Conservation (phyloP, 2,329 filamentous ascomycete species). For the Xylariaceae sp. region DNA sequence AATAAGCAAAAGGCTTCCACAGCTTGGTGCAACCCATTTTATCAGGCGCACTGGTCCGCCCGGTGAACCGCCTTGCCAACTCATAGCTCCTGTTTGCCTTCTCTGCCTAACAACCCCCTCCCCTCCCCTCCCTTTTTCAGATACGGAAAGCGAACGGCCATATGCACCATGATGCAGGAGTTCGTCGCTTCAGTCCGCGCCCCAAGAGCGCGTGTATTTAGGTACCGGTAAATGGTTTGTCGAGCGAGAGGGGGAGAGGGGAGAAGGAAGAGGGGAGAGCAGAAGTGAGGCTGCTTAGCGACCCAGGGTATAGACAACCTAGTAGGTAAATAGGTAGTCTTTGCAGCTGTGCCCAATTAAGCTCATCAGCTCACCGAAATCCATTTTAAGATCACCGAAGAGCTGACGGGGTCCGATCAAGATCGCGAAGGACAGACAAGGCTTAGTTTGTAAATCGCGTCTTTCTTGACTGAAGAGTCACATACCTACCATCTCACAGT, state of each 20-base stretch:
- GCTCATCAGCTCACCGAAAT: constrained; percentile 18
- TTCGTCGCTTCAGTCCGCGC: constrained; percentile 17
- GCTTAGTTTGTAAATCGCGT: constrained; percentile 11
- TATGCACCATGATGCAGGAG: constrained; percentile 9
- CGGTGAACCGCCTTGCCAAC: constrained; percentile 26
- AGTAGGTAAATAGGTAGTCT: not conserved
- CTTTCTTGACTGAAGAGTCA: constrained; percentile 5
- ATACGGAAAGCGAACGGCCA: not conserved
- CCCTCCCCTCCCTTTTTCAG: constrained; percentile 4
- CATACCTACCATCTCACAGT: not conserved
- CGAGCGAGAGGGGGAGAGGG: not conserved
- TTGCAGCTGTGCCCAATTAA: constrained; percentile 15
- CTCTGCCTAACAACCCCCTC: constrained; percentile 17
- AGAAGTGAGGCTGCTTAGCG: constrained; percentile 1
- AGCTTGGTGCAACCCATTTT: not conserved
- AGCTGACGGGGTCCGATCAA: constrained; percentile 11
- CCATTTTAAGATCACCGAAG: constrained; percentile 14
- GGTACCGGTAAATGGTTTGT: not conserved
- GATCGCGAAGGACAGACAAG: constrained; percentile 7
- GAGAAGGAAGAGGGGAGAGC: not conserved
- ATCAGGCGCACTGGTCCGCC: constrained; percentile 22
- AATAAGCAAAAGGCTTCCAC: constrained; percentile 10
- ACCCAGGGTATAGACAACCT: no score
- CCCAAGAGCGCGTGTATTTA: constrained; percentile 13
- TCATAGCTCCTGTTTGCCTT: constrained; percentile 20